phyloP scores from a whole-genome alignment of 345 rosid genomes.

The Gynandropsis gynandra region DNA sequence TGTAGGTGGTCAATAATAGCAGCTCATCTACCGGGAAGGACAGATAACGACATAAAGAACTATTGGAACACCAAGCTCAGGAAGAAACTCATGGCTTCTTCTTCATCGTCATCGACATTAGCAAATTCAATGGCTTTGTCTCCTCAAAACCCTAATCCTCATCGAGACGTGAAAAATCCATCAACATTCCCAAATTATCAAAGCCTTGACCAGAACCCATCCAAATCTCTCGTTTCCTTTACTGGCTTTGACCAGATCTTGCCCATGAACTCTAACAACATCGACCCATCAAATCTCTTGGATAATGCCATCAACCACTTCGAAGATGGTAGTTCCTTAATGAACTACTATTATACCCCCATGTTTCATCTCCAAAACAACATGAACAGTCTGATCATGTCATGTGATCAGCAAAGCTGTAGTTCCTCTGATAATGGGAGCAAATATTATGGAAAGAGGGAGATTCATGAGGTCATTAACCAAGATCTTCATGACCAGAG shows the following conservation, averaged over 20 bases:
- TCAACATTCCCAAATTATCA: slow-evolving; percentile 30
- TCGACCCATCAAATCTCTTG: slow-evolving; percentile 2
- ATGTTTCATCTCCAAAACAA: slow-evolving; percentile 56
- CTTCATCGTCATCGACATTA: slow-evolving; percentile 26
- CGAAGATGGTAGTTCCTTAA: slow-evolving; percentile 17
- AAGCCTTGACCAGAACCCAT: slow-evolving; percentile 31
- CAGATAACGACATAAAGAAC: slow-evolving; percentile 92
- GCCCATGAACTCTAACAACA: slow-evolving; percentile 21
- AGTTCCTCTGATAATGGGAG: slow-evolving; percentile 27
- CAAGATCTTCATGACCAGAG: slow-evolving; percentile 31
- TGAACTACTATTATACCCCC: slow-evolving; percentile 28
- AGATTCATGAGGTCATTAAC: slow-evolving; percentile 24
- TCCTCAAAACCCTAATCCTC: slow-evolving; percentile 23
- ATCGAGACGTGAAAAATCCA: slow-evolving; percentile 33
- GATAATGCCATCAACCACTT: slow-evolving; percentile 17
- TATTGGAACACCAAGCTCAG: slow-evolving; percentile 96
- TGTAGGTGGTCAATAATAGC: slow-evolving; percentile 97
- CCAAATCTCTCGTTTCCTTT: slow-evolving; percentile 24
- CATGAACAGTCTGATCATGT: slow-evolving; percentile 51
- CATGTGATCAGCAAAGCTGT: slow-evolving; percentile 45
- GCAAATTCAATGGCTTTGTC: slow-evolving; percentile 20
- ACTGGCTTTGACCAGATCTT: slow-evolving; percentile 21
- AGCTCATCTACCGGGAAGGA: slow-evolving; percentile 89
- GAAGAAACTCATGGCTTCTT: slow-evolving; percentile 60
- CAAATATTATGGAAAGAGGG: slow-evolving; percentile 47